Conservation (phyloP, 495 filamentous ascomycete genomes). For the Xylaria castorea region DNA sequence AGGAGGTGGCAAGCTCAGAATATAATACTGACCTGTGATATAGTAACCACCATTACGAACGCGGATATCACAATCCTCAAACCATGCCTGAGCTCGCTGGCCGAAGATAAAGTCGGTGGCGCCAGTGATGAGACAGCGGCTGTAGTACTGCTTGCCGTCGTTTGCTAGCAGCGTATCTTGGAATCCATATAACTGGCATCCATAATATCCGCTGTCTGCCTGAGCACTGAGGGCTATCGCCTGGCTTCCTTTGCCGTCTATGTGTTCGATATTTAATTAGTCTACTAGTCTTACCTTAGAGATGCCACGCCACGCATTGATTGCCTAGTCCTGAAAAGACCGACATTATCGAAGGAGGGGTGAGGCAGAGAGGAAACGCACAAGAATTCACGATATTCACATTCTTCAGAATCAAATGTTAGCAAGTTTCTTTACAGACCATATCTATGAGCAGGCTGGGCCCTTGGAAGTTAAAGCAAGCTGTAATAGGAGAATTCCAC, state of each 20-base stretch:
- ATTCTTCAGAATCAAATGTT: constrained; percentile 45
- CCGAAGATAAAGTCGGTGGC: constrained; percentile 74
- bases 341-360: not conserved
- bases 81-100: constrained; percentile 65
- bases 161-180: constrained; percentile 70
- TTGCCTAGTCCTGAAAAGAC: not conserved
- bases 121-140: constrained; percentile 61
- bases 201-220: constrained; percentile 65
- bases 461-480: not conserved
- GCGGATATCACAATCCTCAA: constrained; percentile 63
- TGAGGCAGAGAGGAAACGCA: constrained; percentile 10
- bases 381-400: constrained; percentile 64
- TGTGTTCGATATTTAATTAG: not conserved
- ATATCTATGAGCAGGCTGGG: not conserved
- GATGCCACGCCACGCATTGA: not conserved
- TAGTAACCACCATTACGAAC: constrained; percentile 56
- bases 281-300: too few species aligned
- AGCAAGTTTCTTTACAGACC: constrained; percentile 7
- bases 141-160: constrained; percentile 65
- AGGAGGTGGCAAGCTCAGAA: not conserved
- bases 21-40: constrained; percentile 52
- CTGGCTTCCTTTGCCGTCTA: constrained; percentile 58
- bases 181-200: constrained; percentile 60
- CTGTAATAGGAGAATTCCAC: not conserved
- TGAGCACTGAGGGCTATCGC: constrained; percentile 66